A percentile compares a stretch with the other conserved stretches of the same genome.
phyloP scores from a whole-genome alignment of 164 flowering plant species.

The Chloranthus sessilifolius region DNA sequence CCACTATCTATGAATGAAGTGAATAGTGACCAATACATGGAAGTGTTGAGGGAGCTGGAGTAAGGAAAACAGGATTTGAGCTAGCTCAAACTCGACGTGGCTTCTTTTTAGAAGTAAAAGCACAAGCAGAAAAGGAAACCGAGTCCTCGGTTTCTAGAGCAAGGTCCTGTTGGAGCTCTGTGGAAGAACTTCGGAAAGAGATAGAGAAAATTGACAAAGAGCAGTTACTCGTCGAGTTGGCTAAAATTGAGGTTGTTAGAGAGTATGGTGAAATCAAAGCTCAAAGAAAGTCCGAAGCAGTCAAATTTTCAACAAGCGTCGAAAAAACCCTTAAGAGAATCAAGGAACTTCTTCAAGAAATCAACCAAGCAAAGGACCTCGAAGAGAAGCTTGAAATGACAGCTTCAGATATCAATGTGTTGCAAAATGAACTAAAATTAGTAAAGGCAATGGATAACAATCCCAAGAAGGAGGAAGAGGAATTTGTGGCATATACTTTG shows the following conservation, averaged over 20 bases:
- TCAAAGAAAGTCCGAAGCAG: conserved; percentile 42
- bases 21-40: conserved; percentile 24
- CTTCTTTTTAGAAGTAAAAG: conserved; percentile 43
- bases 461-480: conserved; percentile 16
- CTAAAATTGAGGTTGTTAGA: conserved; percentile 69
- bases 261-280: conserved; percentile 53
- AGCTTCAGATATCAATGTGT: conserved; percentile 38
- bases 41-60: conserved; percentile 60
- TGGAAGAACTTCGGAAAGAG: conserved; percentile 46
- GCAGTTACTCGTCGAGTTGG: conserved; percentile 75
- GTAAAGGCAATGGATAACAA: conserved; percentile 33
- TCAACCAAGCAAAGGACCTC: conserved; percentile 38
- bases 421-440: conserved; percentile 41
- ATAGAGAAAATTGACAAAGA: conserved; percentile 74
- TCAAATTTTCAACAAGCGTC: conserved; percentile 27
- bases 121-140: conserved; percentile 41
- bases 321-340: conserved; percentile 39
- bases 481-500: conserved; percentile 15
- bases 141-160: conserved; percentile 28
- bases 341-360: conserved; percentile 33
- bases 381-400: conserved; percentile 41
- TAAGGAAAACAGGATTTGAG: conserved; percentile 54
- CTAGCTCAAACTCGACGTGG: conserved; percentile 66
- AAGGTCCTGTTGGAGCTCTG: conserved; percentile 25
- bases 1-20: conserved; percentile 3